These are phyloP conservation scores for Mucuna pruriens DNA, from an alignment of 306 rosid species.

Conservation along the genomic window DNA sequence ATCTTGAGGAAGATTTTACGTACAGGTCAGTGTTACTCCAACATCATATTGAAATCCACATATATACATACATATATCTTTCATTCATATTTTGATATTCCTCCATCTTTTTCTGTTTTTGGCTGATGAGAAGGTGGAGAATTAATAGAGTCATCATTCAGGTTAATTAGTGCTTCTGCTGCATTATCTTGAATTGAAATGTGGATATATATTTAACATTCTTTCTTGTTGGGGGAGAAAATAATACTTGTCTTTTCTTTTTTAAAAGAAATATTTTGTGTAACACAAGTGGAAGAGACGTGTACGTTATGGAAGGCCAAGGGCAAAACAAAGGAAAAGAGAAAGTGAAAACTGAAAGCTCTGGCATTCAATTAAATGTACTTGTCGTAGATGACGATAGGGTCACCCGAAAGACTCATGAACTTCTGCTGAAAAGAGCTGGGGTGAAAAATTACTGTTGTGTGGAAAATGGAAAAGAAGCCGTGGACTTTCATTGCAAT, in stretches of 20 bases:
- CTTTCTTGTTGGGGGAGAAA: background rate
- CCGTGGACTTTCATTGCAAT: slow-evolving; percentile 57
- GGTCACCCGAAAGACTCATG: slow-evolving; percentile 52
- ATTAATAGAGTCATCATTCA: too few species aligned
- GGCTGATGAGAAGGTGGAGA: too few species aligned
- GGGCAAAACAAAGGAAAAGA: background rate
- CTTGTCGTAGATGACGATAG: slow-evolving; percentile 67
- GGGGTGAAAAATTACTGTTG: slow-evolving; percentile 55
- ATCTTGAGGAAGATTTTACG: background rate
- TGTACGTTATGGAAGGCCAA: background rate
- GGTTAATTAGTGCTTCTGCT: background rate
- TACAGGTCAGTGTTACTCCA: background rate
- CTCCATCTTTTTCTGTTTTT: too few species aligned
- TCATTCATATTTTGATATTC: too few species aligned
- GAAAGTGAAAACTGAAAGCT: background rate
- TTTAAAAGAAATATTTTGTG: background rate
- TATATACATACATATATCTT: too few species aligned
- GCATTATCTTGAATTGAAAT: background rate
- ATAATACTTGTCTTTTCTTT: background rate
- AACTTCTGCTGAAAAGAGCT: slow-evolving; percentile 42
- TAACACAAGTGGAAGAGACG: background rate
- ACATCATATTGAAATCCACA: background rate
- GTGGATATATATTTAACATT: background rate
- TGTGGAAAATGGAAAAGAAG: slow-evolving; percentile 74
- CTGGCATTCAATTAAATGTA: slow-evolving; percentile 41